A percentile compares a stretch with the other conserved stretches of the same genome.
Evolutionary conservation across 106 monocot species (phyloP).

Genomic region (Phalaenopsis aphrodite): DNA sequence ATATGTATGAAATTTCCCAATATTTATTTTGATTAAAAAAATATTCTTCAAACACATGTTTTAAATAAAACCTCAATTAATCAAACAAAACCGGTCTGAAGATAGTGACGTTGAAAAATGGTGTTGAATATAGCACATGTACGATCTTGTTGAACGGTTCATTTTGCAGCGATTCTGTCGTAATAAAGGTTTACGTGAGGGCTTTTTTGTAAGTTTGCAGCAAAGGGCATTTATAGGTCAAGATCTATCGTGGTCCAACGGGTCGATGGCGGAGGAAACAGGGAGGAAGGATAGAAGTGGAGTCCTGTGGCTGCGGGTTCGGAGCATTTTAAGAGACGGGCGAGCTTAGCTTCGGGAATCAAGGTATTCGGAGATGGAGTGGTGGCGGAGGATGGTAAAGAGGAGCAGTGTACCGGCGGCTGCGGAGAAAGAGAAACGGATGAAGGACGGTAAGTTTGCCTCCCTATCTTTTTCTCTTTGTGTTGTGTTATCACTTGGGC

Average conservation of each 20-base stretch:
- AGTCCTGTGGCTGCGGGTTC: neutral
- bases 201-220: neutral
- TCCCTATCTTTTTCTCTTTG: neutral
- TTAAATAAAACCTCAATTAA: too few species aligned
- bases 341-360: neutral
- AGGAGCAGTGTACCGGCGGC: neutral
- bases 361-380: neutral
- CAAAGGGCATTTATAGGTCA: neutral
- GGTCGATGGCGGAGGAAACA: neutral
- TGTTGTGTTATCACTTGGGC: neutral
- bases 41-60: too few species aligned
- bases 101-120: too few species aligned
- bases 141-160: neutral
- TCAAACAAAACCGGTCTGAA: too few species aligned
- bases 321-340: neutral
- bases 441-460: neutral
- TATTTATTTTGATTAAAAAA: too few species aligned
- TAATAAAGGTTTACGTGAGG: neutral
- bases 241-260: neutral
- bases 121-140: too few species aligned
- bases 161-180: neutral
- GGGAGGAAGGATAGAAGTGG: neutral
- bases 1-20: too few species aligned
- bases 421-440: neutral
- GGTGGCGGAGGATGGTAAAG: conserved; percentile 7